Evolutionary conservation across 495 filamentous ascomycete species (phyloP).

Genomic region (Lasiosphaeriaceae sp.): DNA sequence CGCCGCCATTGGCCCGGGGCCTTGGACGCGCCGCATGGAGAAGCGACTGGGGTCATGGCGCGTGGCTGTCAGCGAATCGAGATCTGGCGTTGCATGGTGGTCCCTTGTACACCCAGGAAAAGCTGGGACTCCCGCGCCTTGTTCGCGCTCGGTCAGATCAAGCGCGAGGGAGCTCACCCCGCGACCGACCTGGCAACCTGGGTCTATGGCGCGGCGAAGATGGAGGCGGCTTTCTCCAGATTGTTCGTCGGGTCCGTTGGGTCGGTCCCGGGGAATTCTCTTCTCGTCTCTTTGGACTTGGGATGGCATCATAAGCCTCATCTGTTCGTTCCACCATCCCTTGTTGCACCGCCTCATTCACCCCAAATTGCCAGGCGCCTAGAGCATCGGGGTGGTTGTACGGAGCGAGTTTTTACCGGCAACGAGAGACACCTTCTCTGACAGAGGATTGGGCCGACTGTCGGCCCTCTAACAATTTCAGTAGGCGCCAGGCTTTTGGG

Average conservation of each 20-base stretch:
- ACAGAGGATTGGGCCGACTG: conserved; percentile 13
- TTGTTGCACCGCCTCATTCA: neutral
- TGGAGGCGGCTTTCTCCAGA: neutral
- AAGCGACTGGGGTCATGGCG: conserved; percentile 8
- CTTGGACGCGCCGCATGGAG: conserved; percentile 18
- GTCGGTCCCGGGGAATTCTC: neutral
- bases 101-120: no score
- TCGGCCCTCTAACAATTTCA: conserved; percentile 24
- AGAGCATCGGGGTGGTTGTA: neutral
- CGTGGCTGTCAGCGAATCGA: conserved; percentile 15
- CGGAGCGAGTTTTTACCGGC: neutral
- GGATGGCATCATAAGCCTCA: neutral
- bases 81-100: conserved; percentile 5
- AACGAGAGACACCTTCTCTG: conserved; percentile 1
- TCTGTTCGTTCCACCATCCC: neutral
- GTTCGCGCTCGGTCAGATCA: neutral
- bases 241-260: neutral
- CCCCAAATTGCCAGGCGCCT: neutral
- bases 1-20: conserved; percentile 1
- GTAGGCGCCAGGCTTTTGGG: conserved; percentile 14
- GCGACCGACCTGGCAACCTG: neutral
- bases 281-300: neutral
- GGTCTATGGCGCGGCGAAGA: no score
- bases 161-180: neutral
- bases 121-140: conserved; percentile 1